Base-by-base conservation (phyloP, 2,329 filamentous ascomycete species). In the Beauveria asiatica region DNA sequence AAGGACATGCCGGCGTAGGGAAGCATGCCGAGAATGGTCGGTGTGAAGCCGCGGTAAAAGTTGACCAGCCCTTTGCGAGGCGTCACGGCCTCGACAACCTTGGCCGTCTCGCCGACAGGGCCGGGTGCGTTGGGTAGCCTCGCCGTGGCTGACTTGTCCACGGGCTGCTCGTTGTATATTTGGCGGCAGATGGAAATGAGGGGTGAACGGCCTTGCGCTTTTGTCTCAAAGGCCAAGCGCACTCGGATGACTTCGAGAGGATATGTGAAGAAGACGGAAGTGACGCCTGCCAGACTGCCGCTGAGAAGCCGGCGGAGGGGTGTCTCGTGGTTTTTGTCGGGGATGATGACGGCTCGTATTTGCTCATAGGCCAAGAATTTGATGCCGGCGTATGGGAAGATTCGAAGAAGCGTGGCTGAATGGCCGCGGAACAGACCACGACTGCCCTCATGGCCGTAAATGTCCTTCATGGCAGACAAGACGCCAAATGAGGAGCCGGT, bases 361-460 rank as follows among this genome's bases (percentile, higher is more conserved):
- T 99, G 94, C 73, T 99, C 94, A 76, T 99, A 99, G 50, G 93
- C 92, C 46, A 99, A 83, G 70, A 99, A 99, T 70, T 99, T 99
- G 75, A 97, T 96, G 50, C 90, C 93, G 17, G 93, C 94, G 73
- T 99, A 99, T 6, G 94, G 94, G 68, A 97, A 99, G 64, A 99
- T 96, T 64, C 94, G 87, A 57, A 97, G 80, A 3, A 99, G 79
- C 0, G 94, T 99, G 3, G 92, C 94, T 4, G 92, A 97, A 73
- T 99, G 94, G 7, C 94, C 94, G 57, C 94, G 88, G 75, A 92
- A 99, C 7, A 99, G 80, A 1, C 94, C 94, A 11, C 79, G 72
- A 2, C 83, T 65, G 42, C 94, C 94, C 64, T 95, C 89, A 50
- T 84, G 78, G 25, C 73, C 76, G 67, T 94, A 90, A 64, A 99